These are phyloP conservation scores for Coprinopsis cinerea DNA, from an alignment of 768 basidiomycete species.

Conservation along the genomic window DNA sequence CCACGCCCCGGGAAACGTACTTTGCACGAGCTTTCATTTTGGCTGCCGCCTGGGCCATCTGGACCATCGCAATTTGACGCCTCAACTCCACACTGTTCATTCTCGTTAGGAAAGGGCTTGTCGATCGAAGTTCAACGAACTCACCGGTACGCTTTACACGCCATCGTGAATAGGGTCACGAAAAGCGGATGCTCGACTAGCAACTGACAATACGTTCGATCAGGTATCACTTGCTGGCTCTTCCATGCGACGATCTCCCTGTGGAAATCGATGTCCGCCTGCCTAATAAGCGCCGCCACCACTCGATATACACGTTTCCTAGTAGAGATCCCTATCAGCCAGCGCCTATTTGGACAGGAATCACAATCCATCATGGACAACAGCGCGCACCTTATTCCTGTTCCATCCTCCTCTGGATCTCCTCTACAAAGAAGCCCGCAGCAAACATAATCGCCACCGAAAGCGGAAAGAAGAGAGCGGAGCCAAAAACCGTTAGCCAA, in stretches of 20 bases:
- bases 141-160: background rate
- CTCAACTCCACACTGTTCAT: background rate
- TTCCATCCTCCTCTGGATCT: background rate
- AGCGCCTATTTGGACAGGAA: background rate
- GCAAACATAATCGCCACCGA: no score
- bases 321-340: background rate
- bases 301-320: background rate
- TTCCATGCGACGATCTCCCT: constrained; percentile 6
- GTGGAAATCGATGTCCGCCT: constrained; percentile 7
- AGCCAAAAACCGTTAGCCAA: background rate
- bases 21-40: no score
- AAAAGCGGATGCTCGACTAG: constrained; percentile 3
- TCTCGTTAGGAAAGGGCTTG: background rate
- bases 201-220: constrained; percentile 5
- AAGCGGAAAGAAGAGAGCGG: background rate
- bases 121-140: background rate
- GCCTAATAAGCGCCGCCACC: constrained; percentile 2
- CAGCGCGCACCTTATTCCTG: background rate
- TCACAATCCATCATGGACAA: background rate
- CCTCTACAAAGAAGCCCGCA: no score
- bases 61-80: background rate
- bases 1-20: no score
- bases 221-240: background rate
- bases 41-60: no score
- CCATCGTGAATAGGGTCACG: constrained; percentile 1